phyloP scores from a whole-genome alignment of 148 eudicot genomes.

The Silene uniflora region DNA sequence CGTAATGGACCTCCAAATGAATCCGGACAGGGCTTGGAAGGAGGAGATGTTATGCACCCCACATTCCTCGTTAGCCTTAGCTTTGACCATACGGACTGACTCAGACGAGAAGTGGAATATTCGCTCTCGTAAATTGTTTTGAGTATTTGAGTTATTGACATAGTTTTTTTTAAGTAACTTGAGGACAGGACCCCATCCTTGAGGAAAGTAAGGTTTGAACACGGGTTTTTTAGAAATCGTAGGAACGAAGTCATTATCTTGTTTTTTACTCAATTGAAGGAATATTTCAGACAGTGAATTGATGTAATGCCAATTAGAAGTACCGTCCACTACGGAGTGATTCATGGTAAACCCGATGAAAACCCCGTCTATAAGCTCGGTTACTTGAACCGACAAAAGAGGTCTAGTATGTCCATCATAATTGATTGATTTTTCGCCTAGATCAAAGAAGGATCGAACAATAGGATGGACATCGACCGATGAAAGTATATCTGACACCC shows the following conservation, averaged over 20 bases:
- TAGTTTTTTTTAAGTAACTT: neutral
- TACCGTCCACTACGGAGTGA: neutral
- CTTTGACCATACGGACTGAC: neutral
- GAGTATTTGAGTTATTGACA: neutral
- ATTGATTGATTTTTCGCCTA: neutral
- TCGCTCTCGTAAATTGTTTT: neutral
- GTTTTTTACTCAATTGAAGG: neutral
- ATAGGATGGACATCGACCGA: neutral
- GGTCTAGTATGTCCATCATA: neutral
- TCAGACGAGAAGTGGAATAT: neutral
- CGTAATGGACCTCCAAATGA: constrained; percentile 72
- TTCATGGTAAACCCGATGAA: neutral
- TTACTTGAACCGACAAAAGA: neutral
- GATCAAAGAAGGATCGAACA: neutral
- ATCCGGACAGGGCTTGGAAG: constrained; percentile 66
- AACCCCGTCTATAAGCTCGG: neutral
- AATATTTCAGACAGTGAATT: neutral
- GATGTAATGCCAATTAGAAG: neutral
- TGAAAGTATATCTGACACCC: neutral
- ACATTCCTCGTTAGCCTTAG: neutral
- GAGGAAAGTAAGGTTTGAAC: no score
- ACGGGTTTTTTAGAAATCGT: neutral
- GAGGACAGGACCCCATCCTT: neutral
- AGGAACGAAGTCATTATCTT: neutral
- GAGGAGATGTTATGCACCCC: constrained; percentile 45